A percentile compares a stretch with the other conserved stretches of the same genome.
These are phyloP conservation scores for Coniochaeta prunicola DNA, from an alignment of 2,329 filamentous ascomycete genomes.

Conservation along the genomic window DNA sequence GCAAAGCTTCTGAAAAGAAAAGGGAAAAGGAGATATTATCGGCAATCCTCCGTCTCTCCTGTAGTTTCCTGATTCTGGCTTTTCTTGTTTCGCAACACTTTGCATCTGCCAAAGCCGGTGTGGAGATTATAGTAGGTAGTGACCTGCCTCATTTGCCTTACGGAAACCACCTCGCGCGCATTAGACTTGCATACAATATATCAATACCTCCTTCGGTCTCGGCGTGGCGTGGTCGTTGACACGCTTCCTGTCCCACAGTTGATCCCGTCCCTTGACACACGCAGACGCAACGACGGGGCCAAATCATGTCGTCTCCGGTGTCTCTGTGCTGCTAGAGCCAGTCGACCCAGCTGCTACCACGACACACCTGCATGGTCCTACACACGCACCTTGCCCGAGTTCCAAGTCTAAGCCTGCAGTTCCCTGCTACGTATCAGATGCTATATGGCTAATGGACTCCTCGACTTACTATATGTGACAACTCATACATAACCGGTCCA, in stretches of 20 bases:
- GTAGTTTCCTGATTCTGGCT: slow-evolving; percentile 11
- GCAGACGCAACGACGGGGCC: background rate
- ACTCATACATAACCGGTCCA: slow-evolving; percentile 9
- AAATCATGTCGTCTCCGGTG: background rate
- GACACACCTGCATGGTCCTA: slow-evolving; percentile 13
- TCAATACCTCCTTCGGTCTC: background rate
- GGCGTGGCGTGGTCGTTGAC: background rate
- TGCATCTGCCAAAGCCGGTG: background rate
- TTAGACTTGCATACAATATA: background rate
- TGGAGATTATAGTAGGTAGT: background rate
- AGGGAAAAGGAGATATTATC: slow-evolving; percentile 5
- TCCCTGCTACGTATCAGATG: slow-evolving; percentile 2
- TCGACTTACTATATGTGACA: slow-evolving; percentile 13
- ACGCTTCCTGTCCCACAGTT: background rate
- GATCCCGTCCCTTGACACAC: background rate
- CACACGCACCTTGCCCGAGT: slow-evolving; percentile 4
- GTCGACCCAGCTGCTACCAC: slow-evolving; percentile 4
- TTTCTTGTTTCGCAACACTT: background rate
- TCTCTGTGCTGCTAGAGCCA: slow-evolving; percentile 1
- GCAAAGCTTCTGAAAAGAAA: background rate
- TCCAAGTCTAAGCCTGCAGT: slow-evolving; percentile 7
- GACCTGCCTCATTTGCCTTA: background rate
- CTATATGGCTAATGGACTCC: background rate
- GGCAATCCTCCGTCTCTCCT: slow-evolving; percentile 9
- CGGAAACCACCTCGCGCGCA: background rate